Evolutionary conservation across 225 moss, liverwort and hornwort genomes (phyloP).

Genomic region (Rhytidiadelphus loreus): DNA sequence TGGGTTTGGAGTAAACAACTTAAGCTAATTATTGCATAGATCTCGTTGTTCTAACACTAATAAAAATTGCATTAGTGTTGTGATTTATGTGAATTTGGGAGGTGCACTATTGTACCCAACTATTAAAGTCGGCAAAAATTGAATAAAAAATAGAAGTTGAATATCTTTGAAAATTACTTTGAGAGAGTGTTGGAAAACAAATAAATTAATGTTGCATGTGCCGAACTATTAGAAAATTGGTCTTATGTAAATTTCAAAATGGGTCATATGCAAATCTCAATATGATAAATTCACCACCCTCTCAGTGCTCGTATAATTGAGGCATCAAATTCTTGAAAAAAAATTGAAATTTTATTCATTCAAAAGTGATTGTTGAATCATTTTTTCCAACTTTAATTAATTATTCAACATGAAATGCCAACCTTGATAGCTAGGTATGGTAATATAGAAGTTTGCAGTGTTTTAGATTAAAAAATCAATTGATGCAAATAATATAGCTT

Average conservation of each 20-base stretch:
- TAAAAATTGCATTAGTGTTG: neutral
- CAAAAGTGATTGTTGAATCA: accelerated
- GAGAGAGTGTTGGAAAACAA: neutral
- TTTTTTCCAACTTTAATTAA: too few relatives aligned
- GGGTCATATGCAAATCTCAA: neutral
- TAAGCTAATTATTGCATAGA: neutral
- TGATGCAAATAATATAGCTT: neutral
- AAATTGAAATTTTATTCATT: too few relatives aligned
- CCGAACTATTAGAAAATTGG: accelerated
- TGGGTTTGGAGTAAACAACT: neutral
- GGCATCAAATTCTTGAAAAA: neutral
- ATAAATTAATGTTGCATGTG: neutral
- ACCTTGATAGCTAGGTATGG: accelerated
- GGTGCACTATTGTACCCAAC: accelerated
- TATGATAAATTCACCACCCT: accelerated
- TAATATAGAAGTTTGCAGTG: neutral
- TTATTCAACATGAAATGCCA: too few relatives aligned
- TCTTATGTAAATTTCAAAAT: neutral
- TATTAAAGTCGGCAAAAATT: accelerated
- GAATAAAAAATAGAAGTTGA: neutral
- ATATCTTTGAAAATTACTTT: neutral
- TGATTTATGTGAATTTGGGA: neutral
- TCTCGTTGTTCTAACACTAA: too few relatives aligned
- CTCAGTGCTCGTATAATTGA: neutral
- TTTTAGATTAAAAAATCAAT: neutral